phyloP scores from a whole-genome alignment of 2,329 filamentous ascomycete genomes.

The Fusarium floridanum region DNA sequence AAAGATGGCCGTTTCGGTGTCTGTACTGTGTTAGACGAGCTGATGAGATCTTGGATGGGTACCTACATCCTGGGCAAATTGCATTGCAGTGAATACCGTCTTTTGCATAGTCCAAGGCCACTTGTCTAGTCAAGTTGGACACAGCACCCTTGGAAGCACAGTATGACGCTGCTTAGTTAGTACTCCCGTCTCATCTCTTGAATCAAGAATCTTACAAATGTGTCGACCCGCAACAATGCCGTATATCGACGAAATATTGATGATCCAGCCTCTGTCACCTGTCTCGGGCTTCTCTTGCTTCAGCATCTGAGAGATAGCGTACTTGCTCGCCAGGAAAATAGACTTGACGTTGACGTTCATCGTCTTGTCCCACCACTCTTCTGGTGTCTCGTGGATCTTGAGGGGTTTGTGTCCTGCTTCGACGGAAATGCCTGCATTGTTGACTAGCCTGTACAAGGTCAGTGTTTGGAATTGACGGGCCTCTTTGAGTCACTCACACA shows the following conservation, averaged over 20 bases:
- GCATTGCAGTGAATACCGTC: conserved; percentile 65
- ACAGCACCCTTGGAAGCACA: conserved; percentile 64
- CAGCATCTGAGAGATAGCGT: conserved; percentile 62
- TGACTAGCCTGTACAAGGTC: conserved; percentile 49
- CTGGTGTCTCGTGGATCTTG: conserved; percentile 60
- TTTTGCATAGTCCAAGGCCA: conserved; percentile 63
- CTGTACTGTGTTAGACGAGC: conserved; percentile 12
- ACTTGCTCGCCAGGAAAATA: conserved; percentile 59
- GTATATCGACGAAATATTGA: conserved; percentile 61
- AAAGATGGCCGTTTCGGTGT: conserved; percentile 46
- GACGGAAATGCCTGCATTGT: conserved; percentile 59
- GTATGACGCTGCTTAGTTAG: conserved; percentile 52
- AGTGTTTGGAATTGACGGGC: conserved; percentile 42
- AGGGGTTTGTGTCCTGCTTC: conserved; percentile 48
- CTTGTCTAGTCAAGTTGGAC: conserved; percentile 60
- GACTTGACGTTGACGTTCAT: conserved; percentile 55
- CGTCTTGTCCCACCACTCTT: conserved; percentile 59
- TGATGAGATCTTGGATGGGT: not conserved
- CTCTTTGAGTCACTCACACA: conserved; percentile 35
- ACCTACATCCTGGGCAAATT: conserved; percentile 63
- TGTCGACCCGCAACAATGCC: conserved; percentile 52
- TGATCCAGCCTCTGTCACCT: conserved; percentile 62
- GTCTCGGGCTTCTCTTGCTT: conserved; percentile 55
- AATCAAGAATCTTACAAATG: conserved; percentile 32
- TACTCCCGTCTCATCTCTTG: fast-evolving